Conservation (phyloP, 2,329 filamentous ascomycete species). For the Aspergillus caelatus region DNA sequence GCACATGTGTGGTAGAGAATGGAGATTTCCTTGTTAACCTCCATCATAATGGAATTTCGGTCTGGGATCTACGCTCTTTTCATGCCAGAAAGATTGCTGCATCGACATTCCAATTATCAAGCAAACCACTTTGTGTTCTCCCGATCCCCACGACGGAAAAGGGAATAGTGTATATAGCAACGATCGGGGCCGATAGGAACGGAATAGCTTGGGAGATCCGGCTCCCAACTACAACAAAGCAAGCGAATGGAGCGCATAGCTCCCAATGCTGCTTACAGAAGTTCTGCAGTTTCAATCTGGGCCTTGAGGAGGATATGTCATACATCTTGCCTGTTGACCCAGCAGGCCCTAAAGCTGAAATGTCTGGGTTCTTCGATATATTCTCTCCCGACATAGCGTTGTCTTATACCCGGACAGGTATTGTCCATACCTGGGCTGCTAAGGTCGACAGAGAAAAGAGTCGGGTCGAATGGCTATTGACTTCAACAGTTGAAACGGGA, state of each 20-base stretch:
- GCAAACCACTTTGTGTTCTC: slow-evolving; percentile 78
- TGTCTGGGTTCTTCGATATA: slow-evolving; percentile 79
- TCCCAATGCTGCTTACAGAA: slow-evolving; percentile 58
- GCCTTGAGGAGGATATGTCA: slow-evolving; percentile 54
- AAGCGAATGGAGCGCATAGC: slow-evolving; percentile 28
- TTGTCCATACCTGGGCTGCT: slow-evolving; percentile 83
- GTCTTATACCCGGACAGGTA: slow-evolving; percentile 75
- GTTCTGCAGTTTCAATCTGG: slow-evolving; percentile 72
- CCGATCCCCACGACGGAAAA: slow-evolving; percentile 66
- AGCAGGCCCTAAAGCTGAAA: slow-evolving; percentile 70
- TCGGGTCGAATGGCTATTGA: slow-evolving; percentile 78
- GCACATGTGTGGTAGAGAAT: slow-evolving; percentile 75
- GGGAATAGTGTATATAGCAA: slow-evolving; percentile 71
- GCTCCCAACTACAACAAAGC: slow-evolving; percentile 53
- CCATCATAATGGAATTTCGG: slow-evolving; percentile 67
- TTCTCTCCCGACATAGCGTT: slow-evolving; percentile 86
- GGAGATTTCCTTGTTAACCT: slow-evolving; percentile 82
- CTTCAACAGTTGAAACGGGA: slow-evolving; percentile 78
- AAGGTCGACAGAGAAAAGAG: slow-evolving; percentile 64
- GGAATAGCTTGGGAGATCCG: slow-evolving; percentile 81
- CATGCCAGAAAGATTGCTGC: slow-evolving; percentile 62
- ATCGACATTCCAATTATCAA: slow-evolving; percentile 61
- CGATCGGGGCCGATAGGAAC: slow-evolving; percentile 74
- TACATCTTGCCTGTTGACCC: slow-evolving; percentile 81
- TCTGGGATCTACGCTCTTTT: slow-evolving; percentile 75